Percentiles rank a stretch among this genome's conserved stretches.
Evolutionary conservation across 2,329 filamentous ascomycete species (phyloP).

Genomic region (Neocatenulostroma microsporum): DNA sequence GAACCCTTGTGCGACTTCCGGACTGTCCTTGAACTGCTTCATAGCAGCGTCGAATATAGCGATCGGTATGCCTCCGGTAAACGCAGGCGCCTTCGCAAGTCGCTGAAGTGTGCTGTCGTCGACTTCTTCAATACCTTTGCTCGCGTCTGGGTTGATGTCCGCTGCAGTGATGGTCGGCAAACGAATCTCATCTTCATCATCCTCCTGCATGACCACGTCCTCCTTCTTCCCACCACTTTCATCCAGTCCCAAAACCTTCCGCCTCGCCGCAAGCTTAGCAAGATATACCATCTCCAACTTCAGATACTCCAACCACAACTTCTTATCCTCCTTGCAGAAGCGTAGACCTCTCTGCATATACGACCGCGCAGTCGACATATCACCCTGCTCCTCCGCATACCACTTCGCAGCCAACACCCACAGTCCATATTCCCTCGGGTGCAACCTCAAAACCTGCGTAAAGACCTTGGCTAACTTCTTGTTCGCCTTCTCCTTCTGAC

Average conservation of each 20-base stretch:
- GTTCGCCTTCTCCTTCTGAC: conserved; percentile 56
- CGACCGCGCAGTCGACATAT: conserved; percentile 76
- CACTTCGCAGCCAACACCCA: conserved; percentile 80
- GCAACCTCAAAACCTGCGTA: conserved; percentile 67
- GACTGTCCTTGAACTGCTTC: conserved; percentile 64
- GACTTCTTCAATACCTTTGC: conserved; percentile 43
- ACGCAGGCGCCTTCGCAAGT: conserved; percentile 63
- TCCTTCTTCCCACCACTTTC: conserved; percentile 34
- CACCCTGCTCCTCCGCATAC: conserved; percentile 67
- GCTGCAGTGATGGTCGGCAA: conserved; percentile 54
- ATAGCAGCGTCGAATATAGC: conserved; percentile 83
- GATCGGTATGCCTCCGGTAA: conserved; percentile 87
- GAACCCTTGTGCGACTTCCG: conserved; percentile 63
- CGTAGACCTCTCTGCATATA: conserved; percentile 85
- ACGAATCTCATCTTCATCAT: conserved; percentile 48
- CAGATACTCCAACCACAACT: conserved; percentile 83
- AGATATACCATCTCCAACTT: conserved; percentile 90
- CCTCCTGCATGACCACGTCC: conserved; percentile 34
- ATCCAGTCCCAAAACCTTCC: conserved; percentile 59
- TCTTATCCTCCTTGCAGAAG: conserved; percentile 70
- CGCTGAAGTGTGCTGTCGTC: conserved; percentile 54
- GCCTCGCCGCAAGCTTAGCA: conserved; percentile 67
- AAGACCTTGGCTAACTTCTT: conserved; percentile 55
- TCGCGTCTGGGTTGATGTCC: conserved; percentile 50
- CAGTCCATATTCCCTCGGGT: conserved; percentile 71